A percentile compares a stretch with the other conserved stretches of the same genome.
Conservation (phyloP, 176 grass and related monocot species). For the Chloris gayana region DNA sequence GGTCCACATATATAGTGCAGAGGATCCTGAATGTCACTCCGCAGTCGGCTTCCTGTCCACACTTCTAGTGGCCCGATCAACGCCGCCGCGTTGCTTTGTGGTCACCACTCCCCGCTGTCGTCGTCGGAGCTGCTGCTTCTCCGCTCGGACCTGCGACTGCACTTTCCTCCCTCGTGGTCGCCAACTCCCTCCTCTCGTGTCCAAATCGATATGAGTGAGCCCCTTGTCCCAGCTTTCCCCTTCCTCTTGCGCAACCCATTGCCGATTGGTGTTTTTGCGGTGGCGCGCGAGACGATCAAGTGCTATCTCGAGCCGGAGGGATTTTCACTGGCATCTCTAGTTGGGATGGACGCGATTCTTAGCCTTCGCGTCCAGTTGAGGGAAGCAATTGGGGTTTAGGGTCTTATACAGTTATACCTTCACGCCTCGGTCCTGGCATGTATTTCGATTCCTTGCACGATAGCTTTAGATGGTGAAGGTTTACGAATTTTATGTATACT, state of each 20-base stretch:
- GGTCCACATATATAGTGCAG: too few relatives aligned
- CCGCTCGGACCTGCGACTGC: background rate
- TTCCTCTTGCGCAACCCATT: background rate
- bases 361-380: background rate
- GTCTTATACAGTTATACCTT: background rate
- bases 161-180: background rate
- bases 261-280: background rate
- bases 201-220: background rate
- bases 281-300: background rate
- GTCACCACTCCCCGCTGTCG: background rate
- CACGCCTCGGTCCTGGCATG: background rate
- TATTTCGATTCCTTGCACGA: background rate
- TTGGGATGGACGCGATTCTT: background rate
- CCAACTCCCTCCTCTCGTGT: background rate
- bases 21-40: too few relatives aligned
- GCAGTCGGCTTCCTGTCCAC: too few relatives aligned
- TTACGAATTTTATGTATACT: too few relatives aligned
- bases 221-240: background rate
- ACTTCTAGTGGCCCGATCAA: too few relatives aligned
- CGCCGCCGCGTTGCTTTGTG: too few relatives aligned
- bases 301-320: background rate
- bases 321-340: rapidly evolving
- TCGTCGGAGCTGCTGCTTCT: too few relatives aligned
- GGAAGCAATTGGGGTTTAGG: background rate
- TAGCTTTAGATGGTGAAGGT: background rate